These are phyloP conservation scores for Hemileccinum impolitum DNA, from an alignment of 768 basidiomycete species.

Conservation along the genomic window DNA sequence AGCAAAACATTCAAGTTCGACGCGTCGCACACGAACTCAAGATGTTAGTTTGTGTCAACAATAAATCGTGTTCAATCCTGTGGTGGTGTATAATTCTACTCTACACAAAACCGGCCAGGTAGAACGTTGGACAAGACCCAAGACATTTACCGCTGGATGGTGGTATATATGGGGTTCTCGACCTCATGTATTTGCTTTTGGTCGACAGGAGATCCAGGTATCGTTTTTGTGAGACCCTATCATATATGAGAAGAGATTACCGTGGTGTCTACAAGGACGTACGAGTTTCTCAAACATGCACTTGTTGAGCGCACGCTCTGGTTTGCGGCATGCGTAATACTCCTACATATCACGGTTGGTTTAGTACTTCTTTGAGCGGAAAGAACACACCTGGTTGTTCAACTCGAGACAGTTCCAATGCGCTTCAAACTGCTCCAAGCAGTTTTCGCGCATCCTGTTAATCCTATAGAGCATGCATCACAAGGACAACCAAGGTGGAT, in stretches of 20 bases:
- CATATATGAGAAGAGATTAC: background rate
- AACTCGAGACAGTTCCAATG: conserved; percentile 95
- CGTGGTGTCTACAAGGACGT: conserved; percentile 30
- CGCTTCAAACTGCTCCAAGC: conserved; percentile 77
- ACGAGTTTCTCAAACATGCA: conserved; percentile 98
- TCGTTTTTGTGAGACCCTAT: conserved; percentile 86
- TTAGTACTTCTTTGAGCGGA: too few relatives aligned
- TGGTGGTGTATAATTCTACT: conserved; percentile 13
- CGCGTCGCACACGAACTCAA: too few relatives aligned
- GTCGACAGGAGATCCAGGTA: conserved; percentile 84
- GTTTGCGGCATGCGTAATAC: conserved; percentile 85
- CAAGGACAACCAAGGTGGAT: background rate
- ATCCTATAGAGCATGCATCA: conserved; percentile 50
- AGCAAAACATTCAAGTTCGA: conserved; percentile 29
- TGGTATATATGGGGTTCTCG: conserved; percentile 75
- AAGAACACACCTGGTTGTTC: conserved; percentile 80
- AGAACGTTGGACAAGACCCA: background rate
- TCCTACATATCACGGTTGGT: conserved; percentile 46
- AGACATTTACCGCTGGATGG: conserved; percentile 70
- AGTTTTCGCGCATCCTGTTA: conserved; percentile 90
- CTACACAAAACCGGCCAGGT: conserved; percentile 11
- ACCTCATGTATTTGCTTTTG: conserved; percentile 87
- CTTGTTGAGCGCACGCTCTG: conserved; percentile 82
- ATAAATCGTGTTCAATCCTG: too few relatives aligned
- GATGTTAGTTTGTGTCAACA: too few relatives aligned